phyloP scores from a whole-genome alignment of 352 stramenopile genomes.

The Blastocystis sp. region DNA sequence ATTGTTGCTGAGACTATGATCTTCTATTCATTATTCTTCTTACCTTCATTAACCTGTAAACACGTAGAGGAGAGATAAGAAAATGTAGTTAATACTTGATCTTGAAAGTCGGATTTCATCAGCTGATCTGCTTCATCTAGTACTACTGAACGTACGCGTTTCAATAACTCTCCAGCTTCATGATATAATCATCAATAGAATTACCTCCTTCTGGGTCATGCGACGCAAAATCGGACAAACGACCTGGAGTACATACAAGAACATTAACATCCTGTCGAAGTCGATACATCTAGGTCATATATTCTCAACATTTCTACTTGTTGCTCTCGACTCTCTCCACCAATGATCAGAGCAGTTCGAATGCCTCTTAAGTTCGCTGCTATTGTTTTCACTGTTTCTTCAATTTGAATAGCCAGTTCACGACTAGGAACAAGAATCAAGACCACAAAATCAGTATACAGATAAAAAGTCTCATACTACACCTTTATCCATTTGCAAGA shows the following conservation, averaged over 20 bases:
- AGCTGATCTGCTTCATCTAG: constrained; percentile 54
- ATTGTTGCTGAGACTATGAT: constrained; percentile 43
- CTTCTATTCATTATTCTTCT: background rate
- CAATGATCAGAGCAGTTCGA: constrained; percentile 40
- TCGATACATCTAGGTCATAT: background rate
- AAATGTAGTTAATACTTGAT: background rate
- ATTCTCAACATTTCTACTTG: background rate
- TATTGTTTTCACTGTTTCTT: background rate
- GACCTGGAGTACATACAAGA: constrained; percentile 10
- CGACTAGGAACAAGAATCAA: constrained; percentile 26
- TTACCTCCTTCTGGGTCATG: constrained; percentile 22
- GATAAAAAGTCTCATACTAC: background rate
- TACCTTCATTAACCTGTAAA: background rate
- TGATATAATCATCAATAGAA: background rate
- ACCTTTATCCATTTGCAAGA: background rate
- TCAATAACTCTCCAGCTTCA: background rate
- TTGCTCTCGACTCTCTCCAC: constrained; percentile 18
- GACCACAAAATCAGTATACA: constrained; percentile 28
- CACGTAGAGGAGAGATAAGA: background rate
- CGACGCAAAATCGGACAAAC: background rate
- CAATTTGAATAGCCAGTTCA: constrained; percentile 57
- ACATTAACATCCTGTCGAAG: constrained; percentile 19
- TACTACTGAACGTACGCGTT: background rate
- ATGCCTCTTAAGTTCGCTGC: background rate
- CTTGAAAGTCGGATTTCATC: constrained; percentile 53